Base-by-base conservation (phyloP, 345 rosid species). In the Brassica juncea region DNA sequence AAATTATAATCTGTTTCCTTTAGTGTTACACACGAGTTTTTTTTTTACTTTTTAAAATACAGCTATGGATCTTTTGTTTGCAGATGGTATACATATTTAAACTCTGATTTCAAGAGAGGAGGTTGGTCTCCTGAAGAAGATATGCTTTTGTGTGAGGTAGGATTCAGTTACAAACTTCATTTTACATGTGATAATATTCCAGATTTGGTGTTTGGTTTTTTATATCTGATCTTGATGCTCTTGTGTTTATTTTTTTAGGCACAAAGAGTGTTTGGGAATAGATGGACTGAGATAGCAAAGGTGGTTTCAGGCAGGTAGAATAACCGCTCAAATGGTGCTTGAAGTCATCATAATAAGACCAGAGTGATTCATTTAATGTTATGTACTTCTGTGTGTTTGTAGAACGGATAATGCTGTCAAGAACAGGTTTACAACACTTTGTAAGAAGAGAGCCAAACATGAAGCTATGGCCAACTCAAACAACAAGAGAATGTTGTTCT, bases 231-330 rank as follows among this genome's bases (percentile, higher is more conserved):
- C 44, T 25, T 47, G 32, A 58, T 32, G 14, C 9, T 66, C 30
- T 23, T 75, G 55, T 25, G 0, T 76, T 16, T 76, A 10, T 31
- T 52, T 73, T 74, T 1, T 67, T 59, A 93, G 99, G 99, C 99
- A 35, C 99, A 93, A 54, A 91, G 85, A 80, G 82, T 90, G 37
- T 93, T 90, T 70, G 99, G 98, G 32, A 95, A 95, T 82, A 89
- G 98, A 86, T 95, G 98, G 97, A 95, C 94, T 55, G 98, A 95
- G 84, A 95, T 95, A 74, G 98, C 99, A 69, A 95, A 95, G 82
- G 97, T 93, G 88, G 98, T 95, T 84, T 91, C 97, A 82, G 98
- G 99, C 86, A 93, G 99, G 99, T 95, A 92, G n/a, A 75, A n/a
- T 23, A 31, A 58, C 49, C 62, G 63, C 49, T 39, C 52, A 12